Base-by-base conservation (phyloP, 768 basidiomycete species). In the Pulveroboletus sp. region DNA sequence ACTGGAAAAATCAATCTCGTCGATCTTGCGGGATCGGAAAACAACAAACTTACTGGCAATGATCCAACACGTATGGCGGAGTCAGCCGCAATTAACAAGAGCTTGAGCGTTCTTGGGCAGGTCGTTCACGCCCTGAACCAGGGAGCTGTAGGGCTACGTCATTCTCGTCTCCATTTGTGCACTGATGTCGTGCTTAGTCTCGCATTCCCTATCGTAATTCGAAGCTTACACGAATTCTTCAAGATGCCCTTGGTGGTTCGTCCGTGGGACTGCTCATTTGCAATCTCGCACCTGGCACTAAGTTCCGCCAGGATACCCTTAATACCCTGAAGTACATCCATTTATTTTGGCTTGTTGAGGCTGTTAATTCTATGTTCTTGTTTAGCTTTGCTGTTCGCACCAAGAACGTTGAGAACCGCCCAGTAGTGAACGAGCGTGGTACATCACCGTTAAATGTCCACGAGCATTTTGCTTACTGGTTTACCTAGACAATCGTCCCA, bases 171-270 rank as follows among this genome's bases (percentile, higher is more conserved):
- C 27, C 8, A 10, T 39, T 30, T 17, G 21, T 31, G 8, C 10
- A 28, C 54, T 65, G 12, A 68, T 17, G 15, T 11, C 14, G 28
- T 47, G 33, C 37, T 36, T 15, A 89, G 85, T 71, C 81, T 27
- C 83, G 89, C 21, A 86, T 94, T 51, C 93, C 93, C 0, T 94
- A 93, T 62, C 82, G 93, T 39, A 89, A 94, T 64, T 89, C 89
- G 0, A 93, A 93, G 63, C 74, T 94, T 31, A 95, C 92, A 0
- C 76, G 93, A 24, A 83, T 94, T 45, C 76, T 95, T 1, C 90
- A 93, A 83, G 90, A 92, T 54, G 90, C 91, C 0, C 80, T 95
- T 1, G 90, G 90, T 18, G 93, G 93, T 11, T 76, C 79, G 2
- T 85, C 88, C 0, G 76, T 89, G 9, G 88, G 88, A 2, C 69